Conservation (phyloP, 2,329 filamentous ascomycete genomes). For the Fusarium foetens region DNA sequence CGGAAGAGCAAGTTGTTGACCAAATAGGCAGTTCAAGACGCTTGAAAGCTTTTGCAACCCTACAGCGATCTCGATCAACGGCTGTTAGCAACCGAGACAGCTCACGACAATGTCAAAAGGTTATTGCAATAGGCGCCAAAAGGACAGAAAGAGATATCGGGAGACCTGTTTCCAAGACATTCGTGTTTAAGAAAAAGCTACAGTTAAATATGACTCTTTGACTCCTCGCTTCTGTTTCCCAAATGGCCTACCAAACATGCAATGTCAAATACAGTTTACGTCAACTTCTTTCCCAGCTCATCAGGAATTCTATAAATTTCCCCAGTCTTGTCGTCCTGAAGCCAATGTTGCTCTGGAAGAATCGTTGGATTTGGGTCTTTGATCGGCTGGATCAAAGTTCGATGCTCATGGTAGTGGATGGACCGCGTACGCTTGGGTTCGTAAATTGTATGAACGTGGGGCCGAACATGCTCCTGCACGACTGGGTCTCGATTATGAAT, state of each 20-base stretch:
- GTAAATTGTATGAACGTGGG: conserved; percentile 38
- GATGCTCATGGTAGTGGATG: conserved; percentile 41
- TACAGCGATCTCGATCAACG: not conserved
- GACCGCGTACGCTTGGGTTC: conserved; percentile 37
- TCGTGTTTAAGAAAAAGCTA: not conserved
- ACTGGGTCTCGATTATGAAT: conserved; percentile 29
- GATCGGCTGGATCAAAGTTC: conserved; percentile 38
- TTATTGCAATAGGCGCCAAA: not conserved
- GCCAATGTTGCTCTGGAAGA: conserved; percentile 38
- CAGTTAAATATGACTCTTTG: not conserved
- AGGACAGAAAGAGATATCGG: not conserved
- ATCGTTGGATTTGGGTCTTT: conserved; percentile 36
- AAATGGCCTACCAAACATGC: not conserved
- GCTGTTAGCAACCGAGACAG: not conserved
- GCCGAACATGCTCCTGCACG: conserved; percentile 30
- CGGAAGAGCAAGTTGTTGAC: not conserved
- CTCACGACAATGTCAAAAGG: not conserved
- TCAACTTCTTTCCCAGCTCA: conserved; percentile 29
- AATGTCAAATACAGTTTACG: not conserved
- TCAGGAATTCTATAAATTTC: conserved; percentile 44
- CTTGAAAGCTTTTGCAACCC: no score
- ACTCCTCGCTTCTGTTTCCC: conserved; percentile 6
- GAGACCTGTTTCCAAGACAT: not conserved
- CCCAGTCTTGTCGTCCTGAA: conserved; percentile 38
- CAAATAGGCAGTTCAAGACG: not conserved